phyloP scores from a whole-genome alignment of 129 eudicot genomes.

The Artemisia argyi region DNA sequence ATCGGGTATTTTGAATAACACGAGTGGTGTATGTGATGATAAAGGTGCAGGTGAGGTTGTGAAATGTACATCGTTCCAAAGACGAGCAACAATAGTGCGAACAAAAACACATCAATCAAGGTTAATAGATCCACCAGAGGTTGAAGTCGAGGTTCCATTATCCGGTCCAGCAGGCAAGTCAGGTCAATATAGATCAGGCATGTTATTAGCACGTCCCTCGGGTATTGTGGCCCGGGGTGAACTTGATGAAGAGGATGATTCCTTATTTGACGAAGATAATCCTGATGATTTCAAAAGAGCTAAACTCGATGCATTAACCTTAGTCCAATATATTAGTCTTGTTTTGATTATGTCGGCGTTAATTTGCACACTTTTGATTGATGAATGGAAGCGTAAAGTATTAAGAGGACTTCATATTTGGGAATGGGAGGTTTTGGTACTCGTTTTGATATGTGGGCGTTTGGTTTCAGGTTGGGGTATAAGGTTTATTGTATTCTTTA shows the following conservation, averaged over 20 bases:
- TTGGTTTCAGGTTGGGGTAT: slow-evolving; percentile 82
- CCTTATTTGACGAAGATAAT: slow-evolving; percentile 60
- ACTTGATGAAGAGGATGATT: slow-evolving; percentile 71
- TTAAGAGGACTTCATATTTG: slow-evolving; percentile 59
- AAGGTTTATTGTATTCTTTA: slow-evolving; percentile 54
- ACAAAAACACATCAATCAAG: slow-evolving; percentile 61
- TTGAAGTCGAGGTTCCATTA: slow-evolving; percentile 26
- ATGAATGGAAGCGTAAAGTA: slow-evolving; percentile 34
- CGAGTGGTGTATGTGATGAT: slow-evolving; percentile 2
- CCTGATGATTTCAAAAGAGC: slow-evolving; percentile 55
- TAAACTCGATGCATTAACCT: slow-evolving; percentile 49
- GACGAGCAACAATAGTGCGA: slow-evolving; percentile 42
- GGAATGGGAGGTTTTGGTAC: slow-evolving; percentile 86
- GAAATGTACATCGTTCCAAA: slow-evolving; percentile 69
- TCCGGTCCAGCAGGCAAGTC: slow-evolving; percentile 35
- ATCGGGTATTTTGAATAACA: slow-evolving; percentile 23
- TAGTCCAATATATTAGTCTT: slow-evolving; percentile 57
- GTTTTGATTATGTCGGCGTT: slow-evolving; percentile 47
- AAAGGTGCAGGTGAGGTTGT: slow-evolving; percentile 53
- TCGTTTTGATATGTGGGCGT: slow-evolving; percentile 82
- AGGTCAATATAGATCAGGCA: slow-evolving; percentile 44
- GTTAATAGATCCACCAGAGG: slow-evolving; percentile 59
- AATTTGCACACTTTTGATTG: slow-evolving; percentile 40
- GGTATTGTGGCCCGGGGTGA: slow-evolving; percentile 38
- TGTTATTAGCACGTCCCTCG: slow-evolving; percentile 30